phyloP scores from a whole-genome alignment of 2,329 filamentous ascomycete genomes.

The Exophiala bonariae region DNA sequence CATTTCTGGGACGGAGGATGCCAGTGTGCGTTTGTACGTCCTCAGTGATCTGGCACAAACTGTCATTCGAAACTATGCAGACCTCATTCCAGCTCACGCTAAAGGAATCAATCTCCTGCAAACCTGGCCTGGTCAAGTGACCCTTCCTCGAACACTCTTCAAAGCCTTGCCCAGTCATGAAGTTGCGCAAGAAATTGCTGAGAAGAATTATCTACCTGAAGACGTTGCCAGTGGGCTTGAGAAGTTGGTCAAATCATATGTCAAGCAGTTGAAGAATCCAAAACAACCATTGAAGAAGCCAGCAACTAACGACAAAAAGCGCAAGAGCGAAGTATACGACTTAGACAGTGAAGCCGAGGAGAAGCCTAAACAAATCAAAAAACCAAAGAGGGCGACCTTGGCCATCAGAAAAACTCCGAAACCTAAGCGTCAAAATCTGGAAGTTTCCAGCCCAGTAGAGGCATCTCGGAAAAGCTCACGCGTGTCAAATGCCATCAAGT shows the following conservation, averaged over 20 bases:
- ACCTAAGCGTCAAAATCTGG: conserved; percentile 42
- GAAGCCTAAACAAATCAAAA: conserved; percentile 24
- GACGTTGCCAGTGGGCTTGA: conserved; percentile 76
- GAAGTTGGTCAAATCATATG: conserved; percentile 66
- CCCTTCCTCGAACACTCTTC: conserved; percentile 78
- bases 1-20: conserved; percentile 56
- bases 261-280: conserved; percentile 57
- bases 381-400: conserved; percentile 20
- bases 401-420: conserved; percentile 27
- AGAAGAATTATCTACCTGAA: conserved; percentile 80
- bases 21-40: conserved; percentile 66
- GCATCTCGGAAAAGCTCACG: conserved; percentile 40
- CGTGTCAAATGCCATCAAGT: conserved; percentile 33
- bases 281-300: conserved; percentile 26
- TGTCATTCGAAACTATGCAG: conserved; percentile 81
- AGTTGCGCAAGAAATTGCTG: conserved; percentile 79
- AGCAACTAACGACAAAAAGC: conserved; percentile 35
- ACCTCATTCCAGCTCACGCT: conserved; percentile 72
- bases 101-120: conserved; percentile 63
- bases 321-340: conserved; percentile 40
- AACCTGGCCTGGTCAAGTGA: conserved; percentile 76
- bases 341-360: conserved; percentile 17
- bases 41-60: conserved; percentile 84
- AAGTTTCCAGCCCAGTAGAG: conserved; percentile 33
- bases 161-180: conserved; percentile 72